phyloP scores from a whole-genome alignment of 2,329 filamentous ascomycete genomes.

The Alternaria triticina region DNA sequence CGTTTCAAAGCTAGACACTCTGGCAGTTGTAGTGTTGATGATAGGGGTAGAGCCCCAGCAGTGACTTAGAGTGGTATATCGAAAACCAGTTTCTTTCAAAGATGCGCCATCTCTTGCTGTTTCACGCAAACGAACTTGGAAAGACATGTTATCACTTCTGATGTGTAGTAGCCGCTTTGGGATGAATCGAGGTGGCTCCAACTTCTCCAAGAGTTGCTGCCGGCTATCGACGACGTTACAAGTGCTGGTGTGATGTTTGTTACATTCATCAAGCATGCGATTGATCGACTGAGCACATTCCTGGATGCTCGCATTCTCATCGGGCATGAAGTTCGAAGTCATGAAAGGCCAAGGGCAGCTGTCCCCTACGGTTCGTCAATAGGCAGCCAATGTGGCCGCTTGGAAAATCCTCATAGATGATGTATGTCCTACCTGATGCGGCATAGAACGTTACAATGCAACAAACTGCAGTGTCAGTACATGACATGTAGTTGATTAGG shows the following conservation, averaged over 20 bases:
- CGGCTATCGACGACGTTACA: too few species aligned
- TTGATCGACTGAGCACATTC: background rate
- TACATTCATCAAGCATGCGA: background rate
- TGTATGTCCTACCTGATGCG: background rate
- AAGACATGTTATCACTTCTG: fast-evolving
- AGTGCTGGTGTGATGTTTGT: too few species aligned
- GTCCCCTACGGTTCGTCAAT: background rate
- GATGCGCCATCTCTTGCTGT: background rate
- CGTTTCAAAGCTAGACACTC: too few species aligned
- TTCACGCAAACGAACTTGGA: background rate
- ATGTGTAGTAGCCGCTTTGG: background rate
- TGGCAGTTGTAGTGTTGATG: background rate
- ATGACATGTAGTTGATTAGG: too few species aligned
- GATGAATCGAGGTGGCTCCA: background rate
- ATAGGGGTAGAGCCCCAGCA: background rate
- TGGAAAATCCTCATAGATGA: background rate
- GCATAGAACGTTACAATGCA: too few species aligned
- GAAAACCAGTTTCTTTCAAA: background rate
- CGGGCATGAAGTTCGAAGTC: fast-evolving
- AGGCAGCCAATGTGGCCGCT: background rate
- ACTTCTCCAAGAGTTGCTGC: fast-evolving
- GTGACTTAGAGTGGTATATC: background rate
- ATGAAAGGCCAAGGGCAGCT: background rate
- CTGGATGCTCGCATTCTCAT: background rate
- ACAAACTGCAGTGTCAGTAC: too few species aligned